A percentile compares a stretch with the other conserved stretches of the same genome.
Evolutionary conservation across 1,139 yeast genomes (phyloP).

Genomic region (Debaryomyces coudertii): DNA sequence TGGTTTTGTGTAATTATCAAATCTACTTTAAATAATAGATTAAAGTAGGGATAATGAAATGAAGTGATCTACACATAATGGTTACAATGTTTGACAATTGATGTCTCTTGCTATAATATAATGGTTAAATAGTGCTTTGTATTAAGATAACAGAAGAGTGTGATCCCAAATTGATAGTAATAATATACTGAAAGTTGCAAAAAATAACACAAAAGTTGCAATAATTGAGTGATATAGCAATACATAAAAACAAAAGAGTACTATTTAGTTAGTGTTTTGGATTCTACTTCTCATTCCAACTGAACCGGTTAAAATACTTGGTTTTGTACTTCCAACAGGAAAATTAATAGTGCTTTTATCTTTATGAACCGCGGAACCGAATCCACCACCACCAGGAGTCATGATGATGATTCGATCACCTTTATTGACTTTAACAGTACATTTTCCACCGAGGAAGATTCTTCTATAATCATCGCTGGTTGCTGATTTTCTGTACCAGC

Average conservation of each 20-base stretch:
- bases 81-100: background rate
- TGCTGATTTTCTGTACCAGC: conserved; percentile 34
- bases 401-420: conserved; percentile 48
- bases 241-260: background rate
- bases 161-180: no score
- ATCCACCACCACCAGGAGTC: conserved; percentile 58
- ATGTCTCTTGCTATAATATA: background rate
- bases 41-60: background rate
- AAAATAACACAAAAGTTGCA: background rate
- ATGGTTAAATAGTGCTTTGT: background rate
- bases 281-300: conserved; percentile 31
- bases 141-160: no score
- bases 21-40: background rate
- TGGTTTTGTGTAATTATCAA: conserved; percentile 7
- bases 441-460: conserved; percentile 46
- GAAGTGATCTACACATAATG: background rate
- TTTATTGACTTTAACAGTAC: conserved; percentile 39
- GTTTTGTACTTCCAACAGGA: conserved; percentile 27
- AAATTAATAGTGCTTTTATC: conserved; percentile 21
- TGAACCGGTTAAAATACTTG: conserved; percentile 39
- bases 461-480: conserved; percentile 27
- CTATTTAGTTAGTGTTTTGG: conserved; percentile 6
- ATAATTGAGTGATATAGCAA: background rate
- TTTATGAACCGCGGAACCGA: conserved; percentile 27
- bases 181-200: background rate